Conservation (phyloP, 2,329 filamentous ascomycete species). For the Ascosphaera apis region DNA sequence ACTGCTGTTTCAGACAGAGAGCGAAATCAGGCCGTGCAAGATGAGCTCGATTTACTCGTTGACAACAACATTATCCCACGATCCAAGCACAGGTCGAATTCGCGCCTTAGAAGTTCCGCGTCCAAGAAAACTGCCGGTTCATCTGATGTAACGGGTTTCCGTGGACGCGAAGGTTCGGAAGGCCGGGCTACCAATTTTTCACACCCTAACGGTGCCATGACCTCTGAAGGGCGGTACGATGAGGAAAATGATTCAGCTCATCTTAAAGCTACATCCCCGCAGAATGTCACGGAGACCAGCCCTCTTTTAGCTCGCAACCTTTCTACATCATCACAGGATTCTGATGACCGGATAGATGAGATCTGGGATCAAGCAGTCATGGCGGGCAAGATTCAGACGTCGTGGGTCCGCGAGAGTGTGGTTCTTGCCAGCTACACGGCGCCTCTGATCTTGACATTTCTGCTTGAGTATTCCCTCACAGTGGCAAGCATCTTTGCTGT, state of each 20-base stretch:
- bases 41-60: conserved; percentile 33
- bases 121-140: conserved; percentile 10
- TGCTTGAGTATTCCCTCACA: conserved; percentile 68
- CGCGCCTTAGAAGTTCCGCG: conserved; percentile 2
- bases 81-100: conserved; percentile 17
- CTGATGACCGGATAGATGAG: conserved; percentile 34
- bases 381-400: conserved; percentile 61
- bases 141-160: conserved; percentile 4
- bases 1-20: conserved; percentile 29
- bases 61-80: conserved; percentile 36
- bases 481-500: conserved; percentile 60
- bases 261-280: neutral
- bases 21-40: conserved; percentile 28
- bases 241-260: conserved; percentile 7
- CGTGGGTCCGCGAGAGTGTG: conserved; percentile 75
- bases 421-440: conserved; percentile 50
- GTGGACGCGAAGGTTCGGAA: conserved; percentile 1
- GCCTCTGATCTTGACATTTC: conserved; percentile 49
- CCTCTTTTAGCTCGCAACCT: conserved; percentile 21
- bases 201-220: conserved; percentile 4
- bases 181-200: conserved; percentile 1
- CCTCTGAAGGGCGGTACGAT: conserved; percentile 8
- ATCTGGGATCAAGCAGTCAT: conserved; percentile 74
- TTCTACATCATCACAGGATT: conserved; percentile 24
- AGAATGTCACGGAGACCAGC: conserved; percentile 22